Evolutionary conservation across 768 basidiomycete species (phyloP).

Genomic region (Trametes cinnabarina): DNA sequence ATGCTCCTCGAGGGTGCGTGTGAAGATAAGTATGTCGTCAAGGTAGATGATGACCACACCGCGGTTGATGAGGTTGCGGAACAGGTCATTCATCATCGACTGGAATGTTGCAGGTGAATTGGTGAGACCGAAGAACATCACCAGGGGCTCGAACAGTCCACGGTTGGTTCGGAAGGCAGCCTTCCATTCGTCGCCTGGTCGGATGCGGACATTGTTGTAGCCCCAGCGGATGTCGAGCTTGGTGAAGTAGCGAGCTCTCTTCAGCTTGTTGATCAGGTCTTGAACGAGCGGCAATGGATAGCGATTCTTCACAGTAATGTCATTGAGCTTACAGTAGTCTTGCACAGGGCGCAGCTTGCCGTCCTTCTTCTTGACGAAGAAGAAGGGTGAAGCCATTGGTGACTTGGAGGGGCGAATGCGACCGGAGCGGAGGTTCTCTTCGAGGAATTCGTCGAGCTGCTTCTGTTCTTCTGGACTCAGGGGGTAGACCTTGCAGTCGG

Average conservation of each 20-base stretch:
- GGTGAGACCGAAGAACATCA: constrained; percentile 39
- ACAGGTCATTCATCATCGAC: constrained; percentile 31
- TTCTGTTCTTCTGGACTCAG: constrained; percentile 11
- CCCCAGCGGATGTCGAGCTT: constrained; percentile 33
- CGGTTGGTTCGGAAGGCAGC: constrained; percentile 36
- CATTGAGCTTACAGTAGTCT: constrained; percentile 34
- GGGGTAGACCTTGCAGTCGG: constrained; percentile 18
- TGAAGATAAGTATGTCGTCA: constrained; percentile 37
- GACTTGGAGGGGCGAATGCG: constrained; percentile 21
- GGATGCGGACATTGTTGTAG: constrained; percentile 38
- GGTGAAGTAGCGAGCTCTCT: constrained; percentile 25
- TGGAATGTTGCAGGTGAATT: constrained; percentile 41
- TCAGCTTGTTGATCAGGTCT: constrained; percentile 26
- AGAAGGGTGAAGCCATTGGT: constrained; percentile 26
- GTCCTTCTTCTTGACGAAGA: constrained; percentile 33
- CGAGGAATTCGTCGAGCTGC: constrained; percentile 20
- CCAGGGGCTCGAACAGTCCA: constrained; percentile 40
- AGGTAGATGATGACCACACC: constrained; percentile 43
- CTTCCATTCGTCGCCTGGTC: constrained; percentile 42
- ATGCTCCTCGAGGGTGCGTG: neutral
- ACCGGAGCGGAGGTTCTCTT: constrained; percentile 21
- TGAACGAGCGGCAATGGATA: constrained; percentile 35
- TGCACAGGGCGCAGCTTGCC: constrained; percentile 21
- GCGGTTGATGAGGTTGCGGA: constrained; percentile 31
- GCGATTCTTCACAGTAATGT: constrained; percentile 32